These are phyloP conservation scores for Linnemannia schmuckeri DNA, from an alignment of 192 early-diverging fungal species.

Conservation along the genomic window DNA sequence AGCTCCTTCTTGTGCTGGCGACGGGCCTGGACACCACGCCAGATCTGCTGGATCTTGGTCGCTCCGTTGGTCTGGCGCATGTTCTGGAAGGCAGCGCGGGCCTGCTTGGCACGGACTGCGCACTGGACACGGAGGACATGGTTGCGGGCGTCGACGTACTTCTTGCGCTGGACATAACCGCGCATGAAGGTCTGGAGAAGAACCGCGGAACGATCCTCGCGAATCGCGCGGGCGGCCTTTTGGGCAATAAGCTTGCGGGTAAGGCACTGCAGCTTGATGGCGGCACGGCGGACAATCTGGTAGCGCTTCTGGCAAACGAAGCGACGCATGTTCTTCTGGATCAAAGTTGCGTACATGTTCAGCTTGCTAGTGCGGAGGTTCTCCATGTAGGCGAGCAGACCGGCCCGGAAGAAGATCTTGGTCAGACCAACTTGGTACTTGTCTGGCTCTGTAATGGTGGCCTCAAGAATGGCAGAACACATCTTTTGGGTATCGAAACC, in stretches of 20 bases:
- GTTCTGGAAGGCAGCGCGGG: conserved; percentile 70
- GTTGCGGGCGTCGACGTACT: conserved; percentile 54
- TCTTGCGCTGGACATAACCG: conserved; percentile 69
- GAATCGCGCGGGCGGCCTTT: conserved; percentile 63
- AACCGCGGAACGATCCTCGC: conserved; percentile 78
- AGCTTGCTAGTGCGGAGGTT: conserved; percentile 89
- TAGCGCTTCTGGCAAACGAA: conserved; percentile 75
- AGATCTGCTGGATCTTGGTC: conserved; percentile 79
- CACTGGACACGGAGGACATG: conserved; percentile 77
- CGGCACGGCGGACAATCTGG: conserved; percentile 65
- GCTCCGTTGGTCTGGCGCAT: conserved; percentile 78
- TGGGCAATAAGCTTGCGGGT: conserved; percentile 74
- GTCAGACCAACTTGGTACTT: conserved; percentile 94
- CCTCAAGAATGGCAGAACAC: conserved; percentile 71
- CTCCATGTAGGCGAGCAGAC: conserved; percentile 90
- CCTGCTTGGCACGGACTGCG: conserved; percentile 72
- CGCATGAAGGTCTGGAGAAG: conserved; percentile 84
- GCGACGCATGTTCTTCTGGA: conserved; percentile 90
- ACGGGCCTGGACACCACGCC: conserved; percentile 76
- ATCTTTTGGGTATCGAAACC: conserved; percentile 70
- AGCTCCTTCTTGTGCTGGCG: conserved; percentile 67
- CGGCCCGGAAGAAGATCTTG: conserved; percentile 99
- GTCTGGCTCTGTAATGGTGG: conserved; percentile 82
- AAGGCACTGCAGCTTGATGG: conserved; percentile 77
- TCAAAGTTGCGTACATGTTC: conserved; percentile 83